Evolutionary conservation across 2,329 filamentous ascomycete species (phyloP), one percentile per base, ranked within the genome.

Genomic region (Aspergillus sp.): DNA sequence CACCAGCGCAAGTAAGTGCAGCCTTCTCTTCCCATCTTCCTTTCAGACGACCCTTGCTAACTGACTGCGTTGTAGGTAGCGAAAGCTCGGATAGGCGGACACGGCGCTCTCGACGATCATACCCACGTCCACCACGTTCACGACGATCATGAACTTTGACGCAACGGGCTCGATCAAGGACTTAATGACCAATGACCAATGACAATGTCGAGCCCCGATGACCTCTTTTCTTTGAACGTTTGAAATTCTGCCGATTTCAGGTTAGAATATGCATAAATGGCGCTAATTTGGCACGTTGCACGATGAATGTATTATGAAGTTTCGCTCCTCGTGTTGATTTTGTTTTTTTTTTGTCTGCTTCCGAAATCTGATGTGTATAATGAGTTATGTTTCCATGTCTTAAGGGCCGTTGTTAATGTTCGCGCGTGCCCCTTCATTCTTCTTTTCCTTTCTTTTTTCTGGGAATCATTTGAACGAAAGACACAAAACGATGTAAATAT

Each of bases 1-100:
- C 59, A 78, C 77, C 46, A 78, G 75, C 65, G 69, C 71, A 63
- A 80, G 77, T 78, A 69, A 70, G 73, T 73, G 36, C 46, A 45
- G 22, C 51, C 42, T 45, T 45, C n/a, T 45, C 39, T 22, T 49
- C 24, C 20, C 39, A 60, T 57, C 58, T 22, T 3, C 24, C 24
- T 6, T 22, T 29, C 50, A 49, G 32, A 42, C 50, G 12, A 57
- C 36, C 51, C 12, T 45, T 60, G 39, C 55, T 60, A 59, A 62
- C 58, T 57, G 55, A 47, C 45, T 59, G n/a, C 47, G 45, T 65
- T 57, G 53, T 64, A 81, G 79, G 78, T 65, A 78, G 73, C 67
- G 73, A 73, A 67, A 80, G 78, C 61, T 79, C 78, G 55, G 78
- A 76, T 65, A 68, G 76, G 68, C 73, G 73, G 52, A 77, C 75